Evolutionary conservation across 2,329 filamentous ascomycete species (phyloP).

Genomic region (Plectosphaerella plurivora): DNA sequence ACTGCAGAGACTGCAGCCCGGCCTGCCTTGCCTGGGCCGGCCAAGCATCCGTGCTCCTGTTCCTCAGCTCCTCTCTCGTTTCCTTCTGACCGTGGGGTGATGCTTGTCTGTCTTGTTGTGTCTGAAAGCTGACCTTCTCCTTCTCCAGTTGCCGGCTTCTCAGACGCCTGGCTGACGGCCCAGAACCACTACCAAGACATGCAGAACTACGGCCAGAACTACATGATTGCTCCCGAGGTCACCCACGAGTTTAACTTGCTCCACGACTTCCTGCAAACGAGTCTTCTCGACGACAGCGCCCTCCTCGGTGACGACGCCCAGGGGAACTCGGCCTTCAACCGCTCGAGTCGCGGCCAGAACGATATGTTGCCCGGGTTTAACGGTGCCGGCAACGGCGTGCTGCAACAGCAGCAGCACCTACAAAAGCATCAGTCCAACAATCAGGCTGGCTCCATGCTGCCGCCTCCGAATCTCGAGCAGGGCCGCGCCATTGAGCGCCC

Average conservation of each 20-base stretch:
- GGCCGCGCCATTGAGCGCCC: constrained; percentile 57
- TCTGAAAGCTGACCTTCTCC: constrained; percentile 7
- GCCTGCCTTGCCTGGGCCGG: constrained; percentile 15
- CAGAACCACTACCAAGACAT: constrained; percentile 90
- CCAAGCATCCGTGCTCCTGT: neutral
- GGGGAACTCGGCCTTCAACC: constrained; percentile 37
- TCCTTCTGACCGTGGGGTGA: neutral
- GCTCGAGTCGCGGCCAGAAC: constrained; percentile 31
- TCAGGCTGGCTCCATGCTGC: constrained; percentile 38
- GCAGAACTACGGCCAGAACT: constrained; percentile 88
- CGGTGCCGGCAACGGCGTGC: constrained; percentile 16
- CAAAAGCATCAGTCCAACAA: neutral
- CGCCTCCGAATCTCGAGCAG: constrained; percentile 39
- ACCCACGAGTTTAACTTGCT: constrained; percentile 95
- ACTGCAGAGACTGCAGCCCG: constrained; percentile 4
- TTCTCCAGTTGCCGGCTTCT: constrained; percentile 67
- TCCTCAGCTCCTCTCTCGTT: constrained; percentile 13
- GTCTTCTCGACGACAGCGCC: constrained; percentile 78
- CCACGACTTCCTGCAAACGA: constrained; percentile 93
- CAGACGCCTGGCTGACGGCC: constrained; percentile 73
- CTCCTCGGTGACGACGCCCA: constrained; percentile 65
- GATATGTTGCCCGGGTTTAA: constrained; percentile 44
- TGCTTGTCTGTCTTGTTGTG: neutral
- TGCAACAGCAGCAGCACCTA: constrained; percentile 5
- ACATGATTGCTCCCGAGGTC: constrained; percentile 90